Evolutionary conservation across 768 basidiomycete species (phyloP).

Genomic region (Leucosporidium scottii): DNA sequence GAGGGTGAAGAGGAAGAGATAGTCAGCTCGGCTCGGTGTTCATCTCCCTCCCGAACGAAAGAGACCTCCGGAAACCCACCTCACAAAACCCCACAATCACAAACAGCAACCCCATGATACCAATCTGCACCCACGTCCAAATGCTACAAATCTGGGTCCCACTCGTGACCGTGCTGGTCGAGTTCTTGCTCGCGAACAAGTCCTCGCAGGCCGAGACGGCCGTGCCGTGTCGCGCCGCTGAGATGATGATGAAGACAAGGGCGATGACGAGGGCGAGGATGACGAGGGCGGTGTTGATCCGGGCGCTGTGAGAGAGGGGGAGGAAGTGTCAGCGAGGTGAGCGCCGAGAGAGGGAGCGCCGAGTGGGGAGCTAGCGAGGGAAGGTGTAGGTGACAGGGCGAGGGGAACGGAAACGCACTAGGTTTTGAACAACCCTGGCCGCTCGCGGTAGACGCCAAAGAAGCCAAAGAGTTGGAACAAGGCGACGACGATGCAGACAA

Average conservation of each 20-base stretch:
- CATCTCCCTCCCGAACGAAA: no score
- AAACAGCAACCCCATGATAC: conserved; percentile 86
- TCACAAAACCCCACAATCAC: conserved; percentile 49
- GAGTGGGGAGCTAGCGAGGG: no score
- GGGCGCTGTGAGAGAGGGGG: conserved; percentile 54
- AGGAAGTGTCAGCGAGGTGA: conserved; percentile 41
- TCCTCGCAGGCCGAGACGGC: conserved; percentile 59
- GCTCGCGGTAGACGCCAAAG: conserved; percentile 69
- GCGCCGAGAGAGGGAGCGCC: neutral
- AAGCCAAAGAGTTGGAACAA: conserved; percentile 75
- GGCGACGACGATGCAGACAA: conserved; percentile 68
- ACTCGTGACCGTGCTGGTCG: conserved; percentile 44
- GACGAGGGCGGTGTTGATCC: conserved; percentile 55
- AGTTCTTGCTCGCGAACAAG: conserved; percentile 28
- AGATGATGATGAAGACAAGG: conserved; percentile 72
- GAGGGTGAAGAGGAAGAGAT: no score
- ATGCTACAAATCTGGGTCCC: conserved; percentile 73
- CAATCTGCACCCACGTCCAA: conserved; percentile 86
- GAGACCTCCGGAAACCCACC: no score
- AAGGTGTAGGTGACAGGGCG: no score
- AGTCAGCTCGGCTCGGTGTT: no score
- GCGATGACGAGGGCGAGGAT: conserved; percentile 60
- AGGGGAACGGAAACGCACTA: conserved; percentile 17
- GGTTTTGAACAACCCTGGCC: conserved; percentile 36
- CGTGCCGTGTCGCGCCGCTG: conserved; percentile 64